phyloP scores from a whole-genome alignment of 192 early-diverging fungal species.

The Pilaira anomala region DNA sequence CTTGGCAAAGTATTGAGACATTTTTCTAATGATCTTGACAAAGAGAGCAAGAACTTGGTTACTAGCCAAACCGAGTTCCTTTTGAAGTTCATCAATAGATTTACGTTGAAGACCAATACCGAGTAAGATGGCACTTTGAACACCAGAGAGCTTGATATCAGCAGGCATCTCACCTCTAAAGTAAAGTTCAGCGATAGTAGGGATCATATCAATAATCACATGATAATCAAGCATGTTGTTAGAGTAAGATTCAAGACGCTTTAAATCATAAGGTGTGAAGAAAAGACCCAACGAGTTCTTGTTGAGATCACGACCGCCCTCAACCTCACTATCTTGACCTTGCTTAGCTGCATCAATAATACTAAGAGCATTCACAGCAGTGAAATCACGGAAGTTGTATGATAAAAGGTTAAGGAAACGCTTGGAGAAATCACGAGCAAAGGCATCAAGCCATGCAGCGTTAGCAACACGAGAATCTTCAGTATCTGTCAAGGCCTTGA shows the following conservation, averaged over 20 bases:
- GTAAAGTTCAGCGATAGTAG: slow-evolving; percentile 74
- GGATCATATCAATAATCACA: slow-evolving; percentile 91
- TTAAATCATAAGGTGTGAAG: slow-evolving; percentile 85
- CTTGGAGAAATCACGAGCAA: slow-evolving; percentile 88
- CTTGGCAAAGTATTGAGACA: slow-evolving; percentile 62
- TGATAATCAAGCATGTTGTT: slow-evolving; percentile 98
- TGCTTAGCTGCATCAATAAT: slow-evolving; percentile 76
- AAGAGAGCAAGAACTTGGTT: slow-evolving; percentile 92
- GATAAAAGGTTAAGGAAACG: slow-evolving; percentile 86
- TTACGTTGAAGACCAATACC: slow-evolving; percentile 95
- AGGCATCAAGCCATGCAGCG: slow-evolving; percentile 80
- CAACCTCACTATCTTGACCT: slow-evolving; percentile 37
- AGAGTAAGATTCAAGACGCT: slow-evolving; percentile 92
- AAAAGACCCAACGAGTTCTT: slow-evolving; percentile 34
- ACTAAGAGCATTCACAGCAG: slow-evolving; percentile 73
- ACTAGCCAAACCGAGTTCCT: slow-evolving; percentile 78
- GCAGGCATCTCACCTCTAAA: slow-evolving; percentile 64
- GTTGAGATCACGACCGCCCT: slow-evolving; percentile 23
- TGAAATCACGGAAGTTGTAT: slow-evolving; percentile 85
- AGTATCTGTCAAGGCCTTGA: slow-evolving; percentile 65
- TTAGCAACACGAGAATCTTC: slow-evolving; percentile 47
- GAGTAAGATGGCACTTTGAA: slow-evolving; percentile 83
- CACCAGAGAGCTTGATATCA: slow-evolving; percentile 71
- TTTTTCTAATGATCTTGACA: slow-evolving; percentile 89
- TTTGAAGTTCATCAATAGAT: slow-evolving; percentile 82